Conservation (phyloP, 2,329 filamentous ascomycete genomes). For the Fusarium tupiense region DNA sequence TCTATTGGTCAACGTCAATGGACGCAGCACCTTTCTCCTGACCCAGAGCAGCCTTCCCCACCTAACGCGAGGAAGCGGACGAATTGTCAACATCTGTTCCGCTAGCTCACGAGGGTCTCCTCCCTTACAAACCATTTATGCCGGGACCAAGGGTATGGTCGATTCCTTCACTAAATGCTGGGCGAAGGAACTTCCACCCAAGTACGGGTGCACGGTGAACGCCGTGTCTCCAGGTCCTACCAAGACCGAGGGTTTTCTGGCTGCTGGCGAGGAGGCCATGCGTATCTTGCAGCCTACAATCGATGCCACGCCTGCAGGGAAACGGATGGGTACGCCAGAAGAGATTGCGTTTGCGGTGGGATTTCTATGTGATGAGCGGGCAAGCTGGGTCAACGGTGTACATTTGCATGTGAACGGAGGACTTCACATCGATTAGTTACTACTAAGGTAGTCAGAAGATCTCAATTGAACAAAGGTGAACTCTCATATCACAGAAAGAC, state of each 20-base stretch:
- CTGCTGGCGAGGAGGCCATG: not conserved
- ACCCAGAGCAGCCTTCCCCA: not conserved
- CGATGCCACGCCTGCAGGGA: not conserved
- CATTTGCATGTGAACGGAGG: not conserved
- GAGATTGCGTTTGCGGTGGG: not conserved
- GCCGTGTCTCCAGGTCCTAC: not conserved
- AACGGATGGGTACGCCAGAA: not conserved
- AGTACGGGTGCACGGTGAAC: not conserved
- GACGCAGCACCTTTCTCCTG: not conserved
- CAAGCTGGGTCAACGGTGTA: not conserved
- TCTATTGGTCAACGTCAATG: not conserved
- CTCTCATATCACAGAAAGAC: not conserved
- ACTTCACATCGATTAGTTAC: not conserved
- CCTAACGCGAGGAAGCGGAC: not conserved
- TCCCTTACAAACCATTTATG: not conserved
- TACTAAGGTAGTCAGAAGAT: rapidly evolving
- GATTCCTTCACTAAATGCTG: not conserved
- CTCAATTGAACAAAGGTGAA: not conserved
- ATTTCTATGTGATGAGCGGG: not conserved
- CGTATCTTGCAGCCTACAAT: not conserved
- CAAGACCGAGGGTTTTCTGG: not conserved
- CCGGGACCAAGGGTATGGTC: not conserved
- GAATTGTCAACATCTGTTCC: not conserved
- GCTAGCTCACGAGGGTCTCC: not conserved
- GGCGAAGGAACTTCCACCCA: not conserved